Base-by-base conservation (phyloP, 2,329 filamentous ascomycete species). In the Scorias spongiosa region DNA sequence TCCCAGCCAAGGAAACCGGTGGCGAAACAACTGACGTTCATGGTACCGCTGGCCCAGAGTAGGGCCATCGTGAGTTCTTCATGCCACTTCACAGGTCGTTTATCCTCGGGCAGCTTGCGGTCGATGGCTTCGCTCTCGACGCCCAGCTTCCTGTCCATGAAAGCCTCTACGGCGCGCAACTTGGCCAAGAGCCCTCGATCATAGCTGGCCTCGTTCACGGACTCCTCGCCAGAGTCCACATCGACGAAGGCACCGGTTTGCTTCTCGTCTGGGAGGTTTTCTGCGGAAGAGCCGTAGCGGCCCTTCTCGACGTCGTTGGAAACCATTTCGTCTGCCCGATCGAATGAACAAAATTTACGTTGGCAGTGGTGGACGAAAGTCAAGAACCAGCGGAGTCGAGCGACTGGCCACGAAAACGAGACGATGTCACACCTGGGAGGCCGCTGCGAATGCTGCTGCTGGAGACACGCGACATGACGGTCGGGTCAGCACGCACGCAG, bases 81-180 rank as follows among this genome's bases (percentile, higher is more conserved):
- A 37, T 55, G 54, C 43, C 65, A 66, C 5, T 66, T 64, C 34
- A 66, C 61, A 14, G 56, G 57, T 48, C 64, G 64, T 42, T 66
- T 59, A 39, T 69, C 65, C 44, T 68, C 63, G 1, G 61, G 62
- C 10, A 68, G 43, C 42, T 60, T 68, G 8, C 66, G 63, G 45
- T 69, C 66, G 28, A 70, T 65, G 17, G 68, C 68, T 46, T 68
- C 65, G 2, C 64, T 66, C 51, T 71, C 68, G 41, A 70, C 63
- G 17, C 66, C 66, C 45, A 69, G 56, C 50, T 66, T 67, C 39
- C 54, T 54, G 51, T 70, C 68, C 39, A 70, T 58, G 52, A 58
- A 59, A 38, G 62, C 57, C 48, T 70, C 67, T 37, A 60, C 54
- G 29, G 48, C 42, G 28, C 62, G 56, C 44, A 69, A 45, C 5